Conservation (phyloP, 768 basidiomycete genomes). For the Cystobasidium onofrii region DNA sequence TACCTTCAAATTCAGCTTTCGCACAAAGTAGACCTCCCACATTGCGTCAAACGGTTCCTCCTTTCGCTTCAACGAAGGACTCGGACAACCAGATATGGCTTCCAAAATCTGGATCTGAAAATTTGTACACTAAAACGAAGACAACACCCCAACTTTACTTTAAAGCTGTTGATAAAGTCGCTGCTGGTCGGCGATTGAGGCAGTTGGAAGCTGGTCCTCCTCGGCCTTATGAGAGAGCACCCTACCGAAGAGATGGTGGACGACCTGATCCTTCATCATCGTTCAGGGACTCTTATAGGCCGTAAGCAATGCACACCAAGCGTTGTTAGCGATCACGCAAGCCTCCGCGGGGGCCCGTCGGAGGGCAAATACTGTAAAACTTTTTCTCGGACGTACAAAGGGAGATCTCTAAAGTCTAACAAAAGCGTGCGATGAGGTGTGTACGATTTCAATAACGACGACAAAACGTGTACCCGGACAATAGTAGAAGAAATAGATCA, state of each 20-base stretch:
- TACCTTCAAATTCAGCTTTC: constrained; percentile 10
- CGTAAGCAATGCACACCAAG: no score
- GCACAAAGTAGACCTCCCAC: not conserved
- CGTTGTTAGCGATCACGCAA: no score
- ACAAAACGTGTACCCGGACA: no score
- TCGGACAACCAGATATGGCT: not conserved
- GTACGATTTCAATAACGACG: no score
- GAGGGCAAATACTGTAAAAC: no score
- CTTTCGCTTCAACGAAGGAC: not conserved
- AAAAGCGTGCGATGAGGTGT: no score
- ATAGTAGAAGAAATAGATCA: no score
- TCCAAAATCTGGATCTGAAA: not conserved
- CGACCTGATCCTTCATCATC: not conserved
- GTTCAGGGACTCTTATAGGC: constrained; percentile 2
- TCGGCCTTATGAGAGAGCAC: not conserved
- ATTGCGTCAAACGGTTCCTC: not conserved
- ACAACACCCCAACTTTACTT: constrained; percentile 3
- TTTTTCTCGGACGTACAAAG: no score
- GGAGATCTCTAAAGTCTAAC: no score
- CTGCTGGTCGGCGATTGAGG: constrained; percentile 21
- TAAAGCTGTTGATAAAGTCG: constrained; percentile 23
- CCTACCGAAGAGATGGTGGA: not conserved
- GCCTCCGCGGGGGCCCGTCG: no score
- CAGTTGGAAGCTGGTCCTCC: not conserved
- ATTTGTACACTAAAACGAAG: not conserved